Conservation (phyloP, 2,329 filamentous ascomycete genomes). For the Aureobasidium melanogenum region DNA sequence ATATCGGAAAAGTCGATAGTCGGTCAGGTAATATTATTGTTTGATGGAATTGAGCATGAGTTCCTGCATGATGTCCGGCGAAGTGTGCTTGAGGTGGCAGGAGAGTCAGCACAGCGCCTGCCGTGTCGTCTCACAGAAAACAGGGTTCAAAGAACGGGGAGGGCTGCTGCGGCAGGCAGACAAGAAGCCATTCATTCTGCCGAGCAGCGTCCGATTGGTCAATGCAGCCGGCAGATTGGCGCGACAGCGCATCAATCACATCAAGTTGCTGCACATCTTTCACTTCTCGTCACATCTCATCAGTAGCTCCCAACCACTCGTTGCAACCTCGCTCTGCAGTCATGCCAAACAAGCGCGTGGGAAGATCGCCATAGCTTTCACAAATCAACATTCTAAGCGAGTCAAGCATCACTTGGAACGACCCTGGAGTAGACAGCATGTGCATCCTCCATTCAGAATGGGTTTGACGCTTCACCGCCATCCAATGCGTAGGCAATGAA, state of each 20-base stretch:
- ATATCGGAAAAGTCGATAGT: background rate
- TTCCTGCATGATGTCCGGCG: background rate
- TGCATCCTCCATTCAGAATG: background rate
- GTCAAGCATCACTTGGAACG: background rate
- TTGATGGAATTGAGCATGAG: background rate
- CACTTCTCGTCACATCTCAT: background rate
- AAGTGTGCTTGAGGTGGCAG: background rate
- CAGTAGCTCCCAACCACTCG: conserved; percentile 1
- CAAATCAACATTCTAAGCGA: background rate
- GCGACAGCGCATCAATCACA: conserved; percentile 10
- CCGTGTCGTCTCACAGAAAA: conserved; percentile 1
- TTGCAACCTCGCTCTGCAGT: background rate
- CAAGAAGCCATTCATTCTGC: background rate
- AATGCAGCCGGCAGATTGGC: background rate
- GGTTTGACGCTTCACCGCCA: background rate
- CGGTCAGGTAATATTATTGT: background rate
- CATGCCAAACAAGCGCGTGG: conserved; percentile 3
- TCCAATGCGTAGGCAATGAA: background rate
- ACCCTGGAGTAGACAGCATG: background rate
- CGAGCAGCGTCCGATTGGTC: background rate
- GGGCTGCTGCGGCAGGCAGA: background rate
- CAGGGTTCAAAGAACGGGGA: background rate
- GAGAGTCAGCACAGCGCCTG: background rate
- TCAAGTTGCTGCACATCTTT: conserved; percentile 8
- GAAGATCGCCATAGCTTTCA: background rate